Percentiles rank a stretch among this genome's conserved stretches.
phyloP scores from a whole-genome alignment of 805 yeast species.

The Starmerella floris region DNA sequence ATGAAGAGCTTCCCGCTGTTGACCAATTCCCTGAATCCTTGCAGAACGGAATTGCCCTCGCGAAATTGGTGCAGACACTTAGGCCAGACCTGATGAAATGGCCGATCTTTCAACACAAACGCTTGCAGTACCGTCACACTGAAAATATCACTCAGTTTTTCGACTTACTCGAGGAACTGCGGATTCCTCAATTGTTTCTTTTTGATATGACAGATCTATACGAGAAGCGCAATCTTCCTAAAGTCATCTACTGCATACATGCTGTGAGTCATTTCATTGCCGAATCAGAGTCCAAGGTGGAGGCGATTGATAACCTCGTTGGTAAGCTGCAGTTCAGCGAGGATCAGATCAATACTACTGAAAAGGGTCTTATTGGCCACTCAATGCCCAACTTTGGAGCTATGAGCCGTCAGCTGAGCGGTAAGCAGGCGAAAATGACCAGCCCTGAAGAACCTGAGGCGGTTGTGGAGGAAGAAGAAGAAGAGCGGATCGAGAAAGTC shows the following conservation, averaged over 20 bases:
- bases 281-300: conserved; percentile 40
- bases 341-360: conserved; percentile 56
- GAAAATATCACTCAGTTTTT: conserved; percentile 84
- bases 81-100: conserved; percentile 50
- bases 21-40: conserved; percentile 51
- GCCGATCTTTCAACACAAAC: conserved; percentile 41
- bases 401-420: conserved; percentile 32
- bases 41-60: conserved; percentile 74
- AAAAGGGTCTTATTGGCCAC: conserved; percentile 45
- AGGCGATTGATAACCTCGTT: conserved; percentile 43
- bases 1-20: conserved; percentile 44
- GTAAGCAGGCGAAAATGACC: conserved; percentile 11
- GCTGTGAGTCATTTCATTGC: conserved; percentile 68
- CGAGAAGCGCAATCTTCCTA: conserved; percentile 83
- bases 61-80: conserved; percentile 59
- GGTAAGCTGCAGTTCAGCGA: conserved; percentile 51
- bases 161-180: conserved; percentile 47
- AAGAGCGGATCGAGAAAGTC: neutral
- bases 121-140: conserved; percentile 73
- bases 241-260: conserved; percentile 84
- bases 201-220: conserved; percentile 89
- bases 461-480: conserved; percentile 1
- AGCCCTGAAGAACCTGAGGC: neutral
- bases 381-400: conserved; percentile 66
- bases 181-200: conserved; percentile 73